Base-by-base conservation (phyloP, 306 rosid genomes). In the Fagus crenata region DNA sequence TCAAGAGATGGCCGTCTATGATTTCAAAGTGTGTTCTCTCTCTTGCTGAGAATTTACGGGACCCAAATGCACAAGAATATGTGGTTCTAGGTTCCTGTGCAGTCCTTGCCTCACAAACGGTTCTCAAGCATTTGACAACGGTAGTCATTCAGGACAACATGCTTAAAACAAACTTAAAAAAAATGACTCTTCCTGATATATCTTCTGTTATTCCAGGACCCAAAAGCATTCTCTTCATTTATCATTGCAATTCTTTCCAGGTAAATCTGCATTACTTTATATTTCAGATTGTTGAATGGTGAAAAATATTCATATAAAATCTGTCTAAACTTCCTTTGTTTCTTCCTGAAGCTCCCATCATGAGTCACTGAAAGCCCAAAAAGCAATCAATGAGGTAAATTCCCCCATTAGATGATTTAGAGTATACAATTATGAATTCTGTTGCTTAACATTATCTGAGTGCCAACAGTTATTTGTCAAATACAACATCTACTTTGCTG, bases 401-500 rank as follows among this genome's bases (percentile, higher is more conserved):
- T 77, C 58, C 67, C 54, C 59, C 49, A 22, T 67, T 67, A 63
- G 74, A 80, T 82, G 55, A 80, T 80, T 51, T 83, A 51, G 72
- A 32, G 78, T 67, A 37, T 81, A 51, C 55, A 53, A 22, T 78
- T 76, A 22, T 67, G 75, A 54, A 40, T 79, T 59, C 46, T 77
- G 67, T 75, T 5, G 59, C 80, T 84, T 68, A 80, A 87, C 77
- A 32, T 69, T 43, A 32, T 58, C 71, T 61, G 54, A 37, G 56
- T 85, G 83, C 81, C 82, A 64, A 82, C 99, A 95, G 99, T 96
- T 95, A 74, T 95, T 95, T 88, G 97, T 95, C 77, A 95, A 92
- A 87, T 95, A 87, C 96, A 95, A 92, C 96, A 95, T 91, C 81
- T 89, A 95, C 83, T 95, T 95, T 84, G 86, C 99, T 78, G 99